Evolutionary conservation across 208 protist species (phyloP).

Genomic region (Crithidia sp.): DNA sequence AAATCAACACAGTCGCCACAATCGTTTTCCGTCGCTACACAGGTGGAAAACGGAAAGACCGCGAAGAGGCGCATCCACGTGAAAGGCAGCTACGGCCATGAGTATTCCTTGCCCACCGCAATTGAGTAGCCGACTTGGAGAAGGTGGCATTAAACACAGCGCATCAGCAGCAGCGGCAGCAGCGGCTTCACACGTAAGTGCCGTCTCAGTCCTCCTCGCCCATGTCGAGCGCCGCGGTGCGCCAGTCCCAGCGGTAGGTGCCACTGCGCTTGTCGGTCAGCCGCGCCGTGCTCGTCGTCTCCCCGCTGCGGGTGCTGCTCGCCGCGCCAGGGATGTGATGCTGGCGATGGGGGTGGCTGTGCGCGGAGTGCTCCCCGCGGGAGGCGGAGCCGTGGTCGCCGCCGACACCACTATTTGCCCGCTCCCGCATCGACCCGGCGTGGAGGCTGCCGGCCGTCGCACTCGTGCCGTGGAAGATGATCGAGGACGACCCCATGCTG

Average conservation of each 20-base stretch:
- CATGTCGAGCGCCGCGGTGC: slow-evolving; percentile 31
- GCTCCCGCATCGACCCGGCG: slow-evolving; percentile 8
- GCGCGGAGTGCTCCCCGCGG: background rate
- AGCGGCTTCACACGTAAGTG: background rate
- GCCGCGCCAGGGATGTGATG: slow-evolving; percentile 2
- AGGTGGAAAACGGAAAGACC: too few relatives aligned
- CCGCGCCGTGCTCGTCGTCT: slow-evolving; percentile 32
- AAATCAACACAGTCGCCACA: background rate
- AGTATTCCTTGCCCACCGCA: too few relatives aligned
- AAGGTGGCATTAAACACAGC: too few relatives aligned
- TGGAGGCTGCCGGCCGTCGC: background rate
- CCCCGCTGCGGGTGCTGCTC: slow-evolving; percentile 41
- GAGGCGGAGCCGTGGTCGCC: slow-evolving; percentile 4
- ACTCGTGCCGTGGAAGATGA: slow-evolving; percentile 5
- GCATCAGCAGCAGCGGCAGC: background rate
- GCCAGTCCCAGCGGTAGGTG: slow-evolving; percentile 59
- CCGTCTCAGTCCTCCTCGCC: slow-evolving; percentile 34
- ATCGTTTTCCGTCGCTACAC: too few relatives aligned
- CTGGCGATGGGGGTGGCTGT: slow-evolving; percentile 7
- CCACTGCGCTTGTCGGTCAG: slow-evolving; percentile 25
- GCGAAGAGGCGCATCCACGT: too few relatives aligned
- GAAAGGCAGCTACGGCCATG: too few relatives aligned
- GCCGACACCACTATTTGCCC: background rate
- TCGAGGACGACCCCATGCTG: slow-evolving; percentile 15
- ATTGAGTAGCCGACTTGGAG: too few relatives aligned